These are phyloP conservation scores for Melaleuca quinquenervia DNA, from an alignment of 345 rosid species.

Conservation along the genomic window DNA sequence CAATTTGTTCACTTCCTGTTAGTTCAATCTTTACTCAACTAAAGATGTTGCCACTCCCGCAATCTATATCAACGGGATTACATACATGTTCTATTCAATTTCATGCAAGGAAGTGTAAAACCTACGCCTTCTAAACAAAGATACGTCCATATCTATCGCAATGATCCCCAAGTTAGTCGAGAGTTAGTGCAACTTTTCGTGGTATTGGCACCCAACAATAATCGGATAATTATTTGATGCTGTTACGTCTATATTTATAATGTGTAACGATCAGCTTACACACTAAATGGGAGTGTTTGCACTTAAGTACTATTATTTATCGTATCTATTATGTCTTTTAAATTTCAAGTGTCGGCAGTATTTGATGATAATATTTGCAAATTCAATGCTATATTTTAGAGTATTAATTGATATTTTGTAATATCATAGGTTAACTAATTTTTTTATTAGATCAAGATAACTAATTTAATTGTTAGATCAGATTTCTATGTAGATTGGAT, in stretches of 20 bases:
- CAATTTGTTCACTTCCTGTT: background rate
- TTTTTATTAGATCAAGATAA: background rate
- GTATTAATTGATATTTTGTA: background rate
- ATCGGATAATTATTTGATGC: background rate
- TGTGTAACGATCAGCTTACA: background rate
- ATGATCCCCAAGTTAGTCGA: background rate
- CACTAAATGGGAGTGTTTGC: background rate
- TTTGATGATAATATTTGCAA: background rate
- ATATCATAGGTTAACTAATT: background rate
- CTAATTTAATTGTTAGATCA: background rate
- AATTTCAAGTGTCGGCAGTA: background rate
- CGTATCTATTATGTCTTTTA: no score
- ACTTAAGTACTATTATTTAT: background rate
- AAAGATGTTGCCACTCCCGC: background rate
- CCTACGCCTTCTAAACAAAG: background rate
- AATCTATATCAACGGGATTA: fast-evolving
- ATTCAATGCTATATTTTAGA: background rate
- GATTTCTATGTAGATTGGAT: background rate
- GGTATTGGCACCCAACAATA: background rate
- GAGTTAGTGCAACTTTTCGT: background rate
- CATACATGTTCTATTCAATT: fast-evolving
- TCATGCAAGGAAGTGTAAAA: background rate
- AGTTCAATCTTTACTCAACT: background rate
- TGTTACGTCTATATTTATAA: background rate
- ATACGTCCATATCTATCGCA: background rate